Evolutionary conservation across 2,329 filamentous ascomycete genomes (phyloP), one percentile per base, ranked within the genome.

Genomic region (Trichoderma arundinaceum): DNA sequence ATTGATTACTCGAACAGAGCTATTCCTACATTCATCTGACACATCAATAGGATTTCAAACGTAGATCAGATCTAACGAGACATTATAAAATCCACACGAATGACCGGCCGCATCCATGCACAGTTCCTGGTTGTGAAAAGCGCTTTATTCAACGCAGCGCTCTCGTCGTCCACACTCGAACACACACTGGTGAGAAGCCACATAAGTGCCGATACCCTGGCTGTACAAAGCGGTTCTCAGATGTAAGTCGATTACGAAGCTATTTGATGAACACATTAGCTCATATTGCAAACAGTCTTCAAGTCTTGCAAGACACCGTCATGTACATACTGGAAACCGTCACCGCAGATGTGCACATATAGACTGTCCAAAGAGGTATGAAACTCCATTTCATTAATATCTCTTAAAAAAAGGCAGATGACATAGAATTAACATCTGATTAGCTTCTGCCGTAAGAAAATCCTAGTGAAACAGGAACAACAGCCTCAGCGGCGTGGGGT

Each of bases 81-180:
- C 88, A 91, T 73, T 89, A 89, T 73, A 84, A 88, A 68, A 91
- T 90, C 72, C 88, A 91, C 76, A 91, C 88, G 62, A 90, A 90
- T 73, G 88, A 90, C 76, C 81, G 88, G 19, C 88, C 88, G 9
- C 90, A 90, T 74, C 81, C 83, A 35, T 91, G 88, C 77, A 80
- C 79, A 64, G 84, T 81, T 8, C 81, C 81, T 8, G 85, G 83
- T 6, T 91, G 88, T 72, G 86, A 86, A 51, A 90, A 91, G 78
- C 88, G 86, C 75, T 91, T 91, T 75, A 90, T 90, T 69, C 88
- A 91, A 72, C 81, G 88, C 67, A 90, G 88, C 75, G 88, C 88
- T 44, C 77, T 91, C 70, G 90, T 88, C 2, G 88, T 91, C 46
- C 89, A 91, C 74, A 88, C 88, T 65, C 84, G 89, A 69, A 90